Percentiles rank a stretch among this genome's conserved stretches.
These are phyloP conservation scores for Schoenoplectus tabernaemontani DNA, from an alignment of 202 grass and related monocot genomes.

Conservation along the genomic window DNA sequence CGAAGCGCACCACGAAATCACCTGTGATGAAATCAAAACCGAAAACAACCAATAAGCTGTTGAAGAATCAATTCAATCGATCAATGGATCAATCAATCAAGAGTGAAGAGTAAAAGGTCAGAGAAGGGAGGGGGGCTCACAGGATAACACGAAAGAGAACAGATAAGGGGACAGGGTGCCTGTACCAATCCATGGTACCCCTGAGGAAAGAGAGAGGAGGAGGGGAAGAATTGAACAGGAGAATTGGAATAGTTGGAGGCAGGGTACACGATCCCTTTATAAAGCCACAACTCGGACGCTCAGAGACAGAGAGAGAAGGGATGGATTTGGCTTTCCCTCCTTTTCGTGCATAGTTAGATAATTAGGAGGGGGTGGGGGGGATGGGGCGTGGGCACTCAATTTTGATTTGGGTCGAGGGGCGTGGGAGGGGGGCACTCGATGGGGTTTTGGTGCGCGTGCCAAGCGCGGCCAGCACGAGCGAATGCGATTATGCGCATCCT, in stretches of 20 bases:
- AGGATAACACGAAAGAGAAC: slow-evolving; percentile 40
- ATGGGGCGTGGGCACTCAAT: slow-evolving; percentile 53
- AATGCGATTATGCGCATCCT: no score
- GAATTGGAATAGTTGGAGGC: not conserved
- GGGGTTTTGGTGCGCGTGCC: slow-evolving; percentile 52
- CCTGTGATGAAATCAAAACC: not conserved
- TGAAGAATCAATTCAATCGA: not conserved
- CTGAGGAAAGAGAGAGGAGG: no score
- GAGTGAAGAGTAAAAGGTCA: not conserved
- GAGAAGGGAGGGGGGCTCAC: no score
- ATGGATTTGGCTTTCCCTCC: slow-evolving; percentile 24
- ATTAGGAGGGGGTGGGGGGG: slow-evolving; percentile 19
- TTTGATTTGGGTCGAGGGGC: slow-evolving; percentile 18
- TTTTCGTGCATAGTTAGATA: slow-evolving; percentile 25
- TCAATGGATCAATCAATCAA: no score
- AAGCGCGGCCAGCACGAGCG: slow-evolving; percentile 1
- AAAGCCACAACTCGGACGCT: slow-evolving; percentile 1
- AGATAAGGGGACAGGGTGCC: not conserved
- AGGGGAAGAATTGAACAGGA: no score
- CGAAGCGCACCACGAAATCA: not conserved
- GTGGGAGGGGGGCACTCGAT: slow-evolving; percentile 30
- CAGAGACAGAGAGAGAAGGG: not conserved
- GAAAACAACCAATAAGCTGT: not conserved
- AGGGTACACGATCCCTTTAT: not conserved
- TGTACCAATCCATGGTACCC: slow-evolving; percentile 17